phyloP scores from a whole-genome alignment of 805 yeast species.

The Teunomyces aglyptinius region DNA sequence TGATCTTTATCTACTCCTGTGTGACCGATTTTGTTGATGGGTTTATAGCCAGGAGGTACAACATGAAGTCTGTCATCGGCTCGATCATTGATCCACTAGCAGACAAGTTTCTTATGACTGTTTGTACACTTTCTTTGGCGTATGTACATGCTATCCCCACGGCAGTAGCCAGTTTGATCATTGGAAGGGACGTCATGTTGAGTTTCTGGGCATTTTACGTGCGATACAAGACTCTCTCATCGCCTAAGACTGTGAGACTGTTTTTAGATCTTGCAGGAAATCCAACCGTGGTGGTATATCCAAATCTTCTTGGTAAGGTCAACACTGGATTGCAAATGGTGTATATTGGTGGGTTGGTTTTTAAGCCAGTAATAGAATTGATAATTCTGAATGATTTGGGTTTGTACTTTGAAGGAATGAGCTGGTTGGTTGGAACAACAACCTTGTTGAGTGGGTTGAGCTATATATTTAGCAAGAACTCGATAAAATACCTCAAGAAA shows the following conservation, averaged over 20 bases:
- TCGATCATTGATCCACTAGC: slow-evolving; percentile 94
- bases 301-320: slow-evolving; percentile 79
- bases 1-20: slow-evolving; percentile 79
- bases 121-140: slow-evolving; percentile 75
- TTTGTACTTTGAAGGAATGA: slow-evolving; percentile 24
- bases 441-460: slow-evolving; percentile 78
- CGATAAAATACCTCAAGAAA: slow-evolving; percentile 52
- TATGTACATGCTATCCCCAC: slow-evolving; percentile 66
- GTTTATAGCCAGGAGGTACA: slow-evolving; percentile 76
- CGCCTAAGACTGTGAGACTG: slow-evolving; percentile 68
- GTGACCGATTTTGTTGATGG: slow-evolving; percentile 93
- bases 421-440: slow-evolving; percentile 45
- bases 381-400: slow-evolving; percentile 14
- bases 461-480: slow-evolving; percentile 67
- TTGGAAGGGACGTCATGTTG: slow-evolving; percentile 80
- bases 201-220: slow-evolving; percentile 70
- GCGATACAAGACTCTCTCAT: slow-evolving; percentile 70
- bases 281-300: slow-evolving; percentile 84
- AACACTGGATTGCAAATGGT: slow-evolving; percentile 94
- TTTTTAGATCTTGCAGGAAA: slow-evolving; percentile 71
- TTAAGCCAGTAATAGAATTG: slow-evolving; percentile 31
- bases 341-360: slow-evolving; percentile 58
- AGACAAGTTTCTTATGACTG: slow-evolving; percentile 85
- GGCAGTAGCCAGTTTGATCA: slow-evolving; percentile 60
- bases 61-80: slow-evolving; percentile 79